Evolutionary conservation across 352 stramenopile species (phyloP).

Genomic region (Globisporangium nagaii): DNA sequence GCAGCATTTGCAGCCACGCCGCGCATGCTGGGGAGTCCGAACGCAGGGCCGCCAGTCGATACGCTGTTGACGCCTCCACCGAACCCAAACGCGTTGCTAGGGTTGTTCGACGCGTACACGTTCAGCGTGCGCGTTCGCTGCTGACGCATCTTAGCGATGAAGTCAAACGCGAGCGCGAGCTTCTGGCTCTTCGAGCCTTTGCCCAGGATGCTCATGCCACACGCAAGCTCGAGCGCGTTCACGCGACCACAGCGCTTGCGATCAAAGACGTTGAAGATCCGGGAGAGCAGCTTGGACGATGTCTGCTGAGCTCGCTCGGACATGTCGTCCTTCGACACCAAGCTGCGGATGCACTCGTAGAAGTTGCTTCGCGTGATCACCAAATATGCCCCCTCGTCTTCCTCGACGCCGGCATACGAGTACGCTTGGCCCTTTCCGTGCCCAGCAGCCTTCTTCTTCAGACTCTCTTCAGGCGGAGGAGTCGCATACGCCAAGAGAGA

Average conservation of each 20-base stretch:
- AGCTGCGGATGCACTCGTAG: conserved; percentile 81
- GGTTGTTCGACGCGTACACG: conserved; percentile 44
- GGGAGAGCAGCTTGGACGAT: conserved; percentile 76
- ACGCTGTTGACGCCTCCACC: conserved; percentile 34
- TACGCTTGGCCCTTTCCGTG: conserved; percentile 40
- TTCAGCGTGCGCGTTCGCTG: conserved; percentile 67
- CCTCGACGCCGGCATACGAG: conserved; percentile 71
- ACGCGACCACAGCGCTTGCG: conserved; percentile 75
- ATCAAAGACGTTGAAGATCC: conserved; percentile 85
- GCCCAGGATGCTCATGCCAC: conserved; percentile 79
- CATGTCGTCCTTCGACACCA: conserved; percentile 76
- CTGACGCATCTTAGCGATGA: conserved; percentile 81
- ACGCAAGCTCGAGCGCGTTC: conserved; percentile 82
- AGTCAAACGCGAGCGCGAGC: conserved; percentile 79
- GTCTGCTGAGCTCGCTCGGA: conserved; percentile 81
- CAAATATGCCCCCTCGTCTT: conserved; percentile 81
- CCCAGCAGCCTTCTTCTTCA: conserved; percentile 48
- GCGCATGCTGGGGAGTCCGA: conserved; percentile 55
- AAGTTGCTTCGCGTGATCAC: conserved; percentile 76
- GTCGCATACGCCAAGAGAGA: conserved; percentile 65
- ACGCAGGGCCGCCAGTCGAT: conserved; percentile 39
- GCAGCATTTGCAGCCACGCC: conserved; percentile 24
- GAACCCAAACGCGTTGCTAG: conserved; percentile 27
- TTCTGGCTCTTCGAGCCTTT: conserved; percentile 86
- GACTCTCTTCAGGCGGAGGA: conserved; percentile 59